Percentiles rank a stretch among this genome's conserved stretches.
Conservation (phyloP, 2,329 filamentous ascomycete species). For the Didymella sp. region DNA sequence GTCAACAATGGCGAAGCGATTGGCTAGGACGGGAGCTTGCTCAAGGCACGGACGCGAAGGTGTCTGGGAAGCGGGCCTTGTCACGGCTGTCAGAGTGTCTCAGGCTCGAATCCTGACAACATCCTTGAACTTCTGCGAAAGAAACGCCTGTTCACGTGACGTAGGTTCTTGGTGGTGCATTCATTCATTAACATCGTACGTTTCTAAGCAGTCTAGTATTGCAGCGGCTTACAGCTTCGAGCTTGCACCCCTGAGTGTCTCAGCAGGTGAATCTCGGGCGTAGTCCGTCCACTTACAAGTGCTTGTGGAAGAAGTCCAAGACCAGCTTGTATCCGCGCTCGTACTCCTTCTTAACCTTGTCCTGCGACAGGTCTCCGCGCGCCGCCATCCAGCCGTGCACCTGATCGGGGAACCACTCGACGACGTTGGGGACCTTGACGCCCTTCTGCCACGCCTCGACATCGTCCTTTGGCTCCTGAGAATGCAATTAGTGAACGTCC, state of each 20-base stretch:
- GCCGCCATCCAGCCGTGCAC: conserved; percentile 57
- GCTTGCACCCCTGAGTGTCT: conserved; percentile 25
- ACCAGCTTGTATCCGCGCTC: conserved; percentile 58
- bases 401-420: conserved; percentile 59
- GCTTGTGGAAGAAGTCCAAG: conserved; percentile 60
- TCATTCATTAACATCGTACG: background rate
- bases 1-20: background rate
- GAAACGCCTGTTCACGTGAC: conserved; percentile 16
- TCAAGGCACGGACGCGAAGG: background rate
- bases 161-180: background rate
- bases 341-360: conserved; percentile 58
- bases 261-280: conserved; percentile 18
- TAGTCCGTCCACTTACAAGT: conserved; percentile 55
- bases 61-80: background rate
- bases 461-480: conserved; percentile 58
- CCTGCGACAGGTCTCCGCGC: conserved; percentile 55
- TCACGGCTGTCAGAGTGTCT: background rate
- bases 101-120: background rate
- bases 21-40: background rate
- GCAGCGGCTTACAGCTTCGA: conserved; percentile 25
- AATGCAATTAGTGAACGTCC: background rate
- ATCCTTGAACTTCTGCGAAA: background rate
- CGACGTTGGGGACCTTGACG: conserved; percentile 55
- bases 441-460: conserved; percentile 58
- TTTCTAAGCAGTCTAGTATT: background rate